phyloP scores from a whole-genome alignment of 225 moss, liverwort and hornwort genomes.

The Neckera pumila region DNA sequence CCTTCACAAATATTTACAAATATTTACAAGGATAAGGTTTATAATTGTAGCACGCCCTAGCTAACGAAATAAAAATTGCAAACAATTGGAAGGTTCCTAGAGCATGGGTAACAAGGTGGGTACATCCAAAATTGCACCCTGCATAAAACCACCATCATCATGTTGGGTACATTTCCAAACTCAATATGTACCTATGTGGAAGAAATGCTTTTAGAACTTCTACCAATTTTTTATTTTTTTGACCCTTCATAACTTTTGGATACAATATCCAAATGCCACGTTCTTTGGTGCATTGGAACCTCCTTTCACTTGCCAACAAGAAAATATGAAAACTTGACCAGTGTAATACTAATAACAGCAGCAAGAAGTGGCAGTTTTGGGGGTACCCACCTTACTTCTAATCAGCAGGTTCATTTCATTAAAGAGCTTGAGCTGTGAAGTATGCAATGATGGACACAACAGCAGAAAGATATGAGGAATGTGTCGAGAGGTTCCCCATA shows the following conservation, averaged over 20 bases:
- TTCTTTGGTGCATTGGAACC: neutral
- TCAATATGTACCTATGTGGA: neutral
- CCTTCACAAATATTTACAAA: neutral
- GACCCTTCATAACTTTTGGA: neutral
- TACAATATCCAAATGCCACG: accelerated
- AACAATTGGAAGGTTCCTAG: neutral
- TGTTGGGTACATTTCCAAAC: neutral
- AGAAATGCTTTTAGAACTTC: neutral
- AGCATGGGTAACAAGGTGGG: neutral
- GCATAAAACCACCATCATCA: neutral
- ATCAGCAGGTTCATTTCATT: neutral
- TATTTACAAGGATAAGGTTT: neutral
- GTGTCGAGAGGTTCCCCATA: neutral
- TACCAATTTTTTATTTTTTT: neutral
- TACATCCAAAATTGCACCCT: neutral
- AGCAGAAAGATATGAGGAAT: neutral
- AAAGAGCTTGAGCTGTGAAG: neutral
- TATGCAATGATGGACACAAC: neutral
- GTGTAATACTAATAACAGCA: too few species aligned
- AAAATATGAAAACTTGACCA: neutral
- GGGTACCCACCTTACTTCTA: neutral
- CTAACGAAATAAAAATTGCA: neutral
- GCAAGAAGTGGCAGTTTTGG: neutral
- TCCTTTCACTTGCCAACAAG: neutral
- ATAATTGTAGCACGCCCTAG: neutral